phyloP scores from a whole-genome alignment of 73 alveolate species.

The Paramecium pentaurelia region DNA sequence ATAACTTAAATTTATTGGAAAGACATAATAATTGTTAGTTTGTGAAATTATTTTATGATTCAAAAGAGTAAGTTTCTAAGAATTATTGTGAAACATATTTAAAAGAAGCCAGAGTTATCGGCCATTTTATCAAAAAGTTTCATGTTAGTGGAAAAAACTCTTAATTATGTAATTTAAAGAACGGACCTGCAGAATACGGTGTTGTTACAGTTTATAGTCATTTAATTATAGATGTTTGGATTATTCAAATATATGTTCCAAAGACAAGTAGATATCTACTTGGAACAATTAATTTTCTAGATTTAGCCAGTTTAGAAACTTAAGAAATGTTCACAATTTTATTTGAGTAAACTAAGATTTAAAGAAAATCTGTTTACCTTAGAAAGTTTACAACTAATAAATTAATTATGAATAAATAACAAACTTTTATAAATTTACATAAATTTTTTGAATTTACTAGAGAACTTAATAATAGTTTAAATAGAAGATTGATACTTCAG shows the following conservation, averaged over 20 bases:
- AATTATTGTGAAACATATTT: constrained; percentile 40
- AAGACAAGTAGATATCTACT: constrained; percentile 24
- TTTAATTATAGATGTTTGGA: constrained; percentile 29
- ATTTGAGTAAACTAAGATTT: neutral
- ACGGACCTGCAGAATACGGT: neutral
- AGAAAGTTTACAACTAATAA: neutral
- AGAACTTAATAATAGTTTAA: neutral
- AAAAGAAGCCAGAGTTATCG: constrained; percentile 20
- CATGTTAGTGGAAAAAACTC: neutral
- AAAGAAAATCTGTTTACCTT: neutral
- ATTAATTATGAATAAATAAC: neutral
- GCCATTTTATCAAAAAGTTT: neutral
- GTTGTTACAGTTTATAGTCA: constrained; percentile 28
- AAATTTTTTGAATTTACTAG: constrained; percentile 36
- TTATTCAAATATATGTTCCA: neutral
- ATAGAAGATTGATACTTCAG: neutral
- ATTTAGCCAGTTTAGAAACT: constrained; percentile 1
- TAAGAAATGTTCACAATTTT: neutral
- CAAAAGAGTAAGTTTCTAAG: neutral
- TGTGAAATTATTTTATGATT: constrained; percentile 3
- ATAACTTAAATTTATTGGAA: constrained; percentile 18
- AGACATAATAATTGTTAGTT: constrained; percentile 18
- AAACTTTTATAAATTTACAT: constrained; percentile 1
- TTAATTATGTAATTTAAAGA: neutral
- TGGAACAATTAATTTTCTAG: constrained; percentile 21